Conservation (phyloP, 2,329 filamentous ascomycete genomes). For the Botrytis cinerea region DNA sequence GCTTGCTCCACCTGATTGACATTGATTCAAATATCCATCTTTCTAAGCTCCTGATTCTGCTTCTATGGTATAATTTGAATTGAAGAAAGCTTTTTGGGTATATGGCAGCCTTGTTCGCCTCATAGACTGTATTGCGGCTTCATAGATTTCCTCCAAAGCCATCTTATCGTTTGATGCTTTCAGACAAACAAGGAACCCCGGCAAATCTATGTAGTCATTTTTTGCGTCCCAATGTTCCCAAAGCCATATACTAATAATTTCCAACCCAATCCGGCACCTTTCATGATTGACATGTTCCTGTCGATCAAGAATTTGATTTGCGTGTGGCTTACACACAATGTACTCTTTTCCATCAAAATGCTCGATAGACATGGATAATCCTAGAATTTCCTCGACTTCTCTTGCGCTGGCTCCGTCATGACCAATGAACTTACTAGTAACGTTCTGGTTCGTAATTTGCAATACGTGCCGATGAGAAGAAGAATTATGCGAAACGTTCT, state of each 20-base stretch:
- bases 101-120: neutral
- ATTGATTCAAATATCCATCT: neutral
- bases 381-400: too few relatives aligned
- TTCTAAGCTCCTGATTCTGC: neutral
- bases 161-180: neutral
- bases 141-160: neutral
- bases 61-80: neutral
- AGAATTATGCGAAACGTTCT: neutral
- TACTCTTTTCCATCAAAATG: too few relatives aligned
- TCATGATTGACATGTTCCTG: neutral
- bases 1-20: neutral
- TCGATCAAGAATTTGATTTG: neutral
- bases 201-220: too few relatives aligned
- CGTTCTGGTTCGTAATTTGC: neutral
- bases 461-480: neutral
- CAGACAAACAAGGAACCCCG: neutral
- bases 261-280: neutral
- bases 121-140: neutral
- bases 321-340: neutral
- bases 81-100: neutral
- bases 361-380: neutral
- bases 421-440: neutral
- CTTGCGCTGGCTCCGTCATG: neutral
- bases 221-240: neutral
- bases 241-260: neutral